These are phyloP conservation scores for Neonectria neomacrospora DNA, from an alignment of 2,329 filamentous ascomycete genomes.

Conservation along the genomic window DNA sequence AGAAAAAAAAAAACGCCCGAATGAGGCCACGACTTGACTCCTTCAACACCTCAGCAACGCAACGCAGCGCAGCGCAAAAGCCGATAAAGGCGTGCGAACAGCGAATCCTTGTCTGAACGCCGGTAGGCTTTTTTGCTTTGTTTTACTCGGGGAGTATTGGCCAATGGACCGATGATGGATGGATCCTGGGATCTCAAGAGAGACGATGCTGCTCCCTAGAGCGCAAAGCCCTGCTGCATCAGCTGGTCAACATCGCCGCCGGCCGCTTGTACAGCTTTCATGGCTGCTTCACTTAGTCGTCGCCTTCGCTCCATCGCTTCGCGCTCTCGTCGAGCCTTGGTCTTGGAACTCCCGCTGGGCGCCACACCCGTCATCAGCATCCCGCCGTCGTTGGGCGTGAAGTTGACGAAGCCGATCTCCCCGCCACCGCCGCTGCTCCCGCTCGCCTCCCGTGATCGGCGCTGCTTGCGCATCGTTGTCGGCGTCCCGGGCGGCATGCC, in stretches of 20 bases:
- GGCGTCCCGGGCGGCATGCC: slow-evolving; percentile 53
- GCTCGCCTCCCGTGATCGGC: slow-evolving; percentile 52
- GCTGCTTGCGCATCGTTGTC: slow-evolving; percentile 54
- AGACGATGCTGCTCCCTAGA: slow-evolving; percentile 40
- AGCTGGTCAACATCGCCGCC: slow-evolving; percentile 73
- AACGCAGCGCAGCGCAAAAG: not conserved
- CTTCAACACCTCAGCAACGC: slow-evolving; percentile 11
- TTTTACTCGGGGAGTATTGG: not conserved
- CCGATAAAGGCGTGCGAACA: not conserved
- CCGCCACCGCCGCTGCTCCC: slow-evolving; percentile 44
- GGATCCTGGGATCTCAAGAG: not conserved
- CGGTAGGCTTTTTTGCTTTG: no score
- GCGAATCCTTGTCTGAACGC: not conserved
- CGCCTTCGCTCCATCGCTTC: slow-evolving; percentile 83
- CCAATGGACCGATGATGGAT: not conserved
- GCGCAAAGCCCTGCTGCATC: slow-evolving; percentile 61
- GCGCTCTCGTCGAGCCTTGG: slow-evolving; percentile 90
- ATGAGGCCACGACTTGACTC: slow-evolving; percentile 12
- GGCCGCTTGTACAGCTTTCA: slow-evolving; percentile 75
- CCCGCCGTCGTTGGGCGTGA: slow-evolving; percentile 81
- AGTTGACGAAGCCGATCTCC: slow-evolving; percentile 82
- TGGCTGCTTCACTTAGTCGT: slow-evolving; percentile 73
- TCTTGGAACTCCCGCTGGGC: slow-evolving; percentile 91
- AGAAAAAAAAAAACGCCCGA: slow-evolving; percentile 9
- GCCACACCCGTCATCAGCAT: slow-evolving; percentile 90